phyloP scores from a whole-genome alignment of 1,284 basidiomycete species.

The Boletellus dicymbophilus region DNA sequence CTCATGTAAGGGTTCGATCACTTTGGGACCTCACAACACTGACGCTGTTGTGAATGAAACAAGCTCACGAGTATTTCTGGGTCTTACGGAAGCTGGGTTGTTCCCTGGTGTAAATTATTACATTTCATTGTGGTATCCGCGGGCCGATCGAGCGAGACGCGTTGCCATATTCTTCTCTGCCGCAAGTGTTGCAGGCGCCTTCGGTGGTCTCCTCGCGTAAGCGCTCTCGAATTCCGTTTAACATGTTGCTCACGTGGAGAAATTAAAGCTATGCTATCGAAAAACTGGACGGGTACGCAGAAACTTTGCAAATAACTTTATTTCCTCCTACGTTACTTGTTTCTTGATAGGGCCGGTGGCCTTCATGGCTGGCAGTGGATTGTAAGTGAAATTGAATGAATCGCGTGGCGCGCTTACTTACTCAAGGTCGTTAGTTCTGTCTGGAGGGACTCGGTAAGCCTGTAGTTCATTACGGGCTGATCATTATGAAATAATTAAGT shows the following conservation, averaged over 20 bases:
- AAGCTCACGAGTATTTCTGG: constrained; percentile 52
- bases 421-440: constrained; percentile 22
- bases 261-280: constrained; percentile 32
- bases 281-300: constrained; percentile 37
- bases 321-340: background rate
- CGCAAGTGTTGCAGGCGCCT: constrained; percentile 51
- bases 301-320: background rate
- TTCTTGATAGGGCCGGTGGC: constrained; percentile 29
- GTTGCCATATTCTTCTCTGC: constrained; percentile 62
- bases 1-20: constrained; percentile 20
- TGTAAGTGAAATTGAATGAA: constrained; percentile 33
- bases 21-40: background rate
- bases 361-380: constrained; percentile 49
- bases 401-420: background rate
- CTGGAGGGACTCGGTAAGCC: constrained; percentile 25
- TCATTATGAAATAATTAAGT: background rate
- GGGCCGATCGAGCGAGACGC: constrained; percentile 46
- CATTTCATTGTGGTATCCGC: constrained; percentile 54
- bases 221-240: background rate
- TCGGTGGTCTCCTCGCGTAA: constrained; percentile 39
- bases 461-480: background rate
- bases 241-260: background rate
- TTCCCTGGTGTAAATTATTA: constrained; percentile 57
- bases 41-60: constrained; percentile 1
- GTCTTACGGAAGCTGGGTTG: constrained; percentile 53